A percentile compares a stretch with the other conserved stretches of the same genome.
phyloP scores from a whole-genome alignment of 352 stramenopile genomes.

The Phytophthora europaea region DNA sequence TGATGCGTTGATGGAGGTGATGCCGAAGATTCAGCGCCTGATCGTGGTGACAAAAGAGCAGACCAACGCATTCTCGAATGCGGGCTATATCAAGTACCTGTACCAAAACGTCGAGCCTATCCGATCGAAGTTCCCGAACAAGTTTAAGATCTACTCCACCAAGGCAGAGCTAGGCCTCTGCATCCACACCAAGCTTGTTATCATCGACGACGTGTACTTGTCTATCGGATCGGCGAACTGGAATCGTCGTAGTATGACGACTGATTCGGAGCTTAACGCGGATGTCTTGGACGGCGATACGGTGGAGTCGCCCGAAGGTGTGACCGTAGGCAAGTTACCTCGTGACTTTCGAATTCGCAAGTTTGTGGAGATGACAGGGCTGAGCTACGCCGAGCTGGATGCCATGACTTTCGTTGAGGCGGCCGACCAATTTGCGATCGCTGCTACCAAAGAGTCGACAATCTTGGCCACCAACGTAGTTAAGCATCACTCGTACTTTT shows the following conservation, averaged over 20 bases:
- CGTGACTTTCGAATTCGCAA: constrained; percentile 65
- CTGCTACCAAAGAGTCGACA: not conserved
- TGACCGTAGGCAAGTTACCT: constrained; percentile 47
- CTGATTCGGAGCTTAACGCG: constrained; percentile 59
- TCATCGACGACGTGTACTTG: constrained; percentile 72
- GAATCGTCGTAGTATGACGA: constrained; percentile 53
- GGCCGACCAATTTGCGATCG: constrained; percentile 29
- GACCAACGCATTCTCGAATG: constrained; percentile 24
- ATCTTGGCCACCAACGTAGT: not conserved
- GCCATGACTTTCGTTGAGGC: constrained; percentile 56
- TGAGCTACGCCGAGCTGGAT: constrained; percentile 49
- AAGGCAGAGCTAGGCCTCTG: constrained; percentile 47
- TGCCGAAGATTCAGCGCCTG: constrained; percentile 53
- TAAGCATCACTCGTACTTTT: constrained; percentile 1
- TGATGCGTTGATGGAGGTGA: constrained; percentile 46
- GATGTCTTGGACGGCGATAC: constrained; percentile 54
- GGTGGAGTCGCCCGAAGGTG: constrained; percentile 23
- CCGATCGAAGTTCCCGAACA: constrained; percentile 26
- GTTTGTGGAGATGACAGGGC: constrained; percentile 62
- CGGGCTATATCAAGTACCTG: constrained; percentile 52
- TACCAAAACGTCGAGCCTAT: constrained; percentile 62
- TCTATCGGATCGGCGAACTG: constrained; percentile 68
- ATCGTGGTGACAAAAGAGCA: constrained; percentile 53
- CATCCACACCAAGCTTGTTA: constrained; percentile 60
- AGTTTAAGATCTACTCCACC: constrained; percentile 43